Evolutionary conservation across 2,329 filamentous ascomycete species (phyloP).

Genomic region (Neopestalotiopsis clavispora): DNA sequence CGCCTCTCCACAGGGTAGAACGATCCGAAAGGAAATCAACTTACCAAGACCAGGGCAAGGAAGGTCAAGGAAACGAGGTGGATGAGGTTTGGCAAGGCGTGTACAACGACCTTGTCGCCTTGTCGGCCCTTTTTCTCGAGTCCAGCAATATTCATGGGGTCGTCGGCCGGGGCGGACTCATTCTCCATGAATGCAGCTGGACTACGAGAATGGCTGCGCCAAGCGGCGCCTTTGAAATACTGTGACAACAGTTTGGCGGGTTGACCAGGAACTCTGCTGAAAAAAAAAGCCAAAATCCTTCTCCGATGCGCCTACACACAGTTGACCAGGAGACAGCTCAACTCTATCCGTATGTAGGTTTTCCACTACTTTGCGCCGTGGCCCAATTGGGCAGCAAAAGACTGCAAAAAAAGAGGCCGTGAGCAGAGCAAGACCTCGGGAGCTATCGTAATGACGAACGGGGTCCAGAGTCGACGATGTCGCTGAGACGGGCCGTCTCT

Average conservation of each 20-base stretch:
- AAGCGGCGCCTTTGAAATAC: conserved; percentile 14
- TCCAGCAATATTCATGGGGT: conserved; percentile 11
- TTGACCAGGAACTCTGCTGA: conserved; percentile 8
- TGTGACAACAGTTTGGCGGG: conserved; percentile 18
- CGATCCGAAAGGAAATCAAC: conserved; percentile 22
- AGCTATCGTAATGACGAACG: background rate
- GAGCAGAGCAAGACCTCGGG: background rate
- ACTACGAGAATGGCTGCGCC: conserved; percentile 12
- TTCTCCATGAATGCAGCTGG: conserved; percentile 9
- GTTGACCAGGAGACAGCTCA: background rate
- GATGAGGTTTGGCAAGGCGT: conserved; percentile 28
- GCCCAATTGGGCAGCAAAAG: background rate
- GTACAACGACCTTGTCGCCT: conserved; percentile 16
- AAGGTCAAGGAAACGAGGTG: conserved; percentile 36
- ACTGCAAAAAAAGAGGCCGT: background rate
- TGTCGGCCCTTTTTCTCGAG: conserved; percentile 21
- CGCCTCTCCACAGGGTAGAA: conserved; percentile 20
- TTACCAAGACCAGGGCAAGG: conserved; percentile 36
- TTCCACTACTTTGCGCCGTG: background rate
- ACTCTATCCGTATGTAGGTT: background rate
- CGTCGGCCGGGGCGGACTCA: conserved; percentile 17
- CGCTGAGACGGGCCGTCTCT: conserved; percentile 19
- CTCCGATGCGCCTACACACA: background rate
- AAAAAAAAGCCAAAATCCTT: background rate
- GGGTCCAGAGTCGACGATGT: conserved; percentile 16